Base-by-base conservation (phyloP, 2,329 filamentous ascomycete species). In the Plenodomus lindquistii region DNA sequence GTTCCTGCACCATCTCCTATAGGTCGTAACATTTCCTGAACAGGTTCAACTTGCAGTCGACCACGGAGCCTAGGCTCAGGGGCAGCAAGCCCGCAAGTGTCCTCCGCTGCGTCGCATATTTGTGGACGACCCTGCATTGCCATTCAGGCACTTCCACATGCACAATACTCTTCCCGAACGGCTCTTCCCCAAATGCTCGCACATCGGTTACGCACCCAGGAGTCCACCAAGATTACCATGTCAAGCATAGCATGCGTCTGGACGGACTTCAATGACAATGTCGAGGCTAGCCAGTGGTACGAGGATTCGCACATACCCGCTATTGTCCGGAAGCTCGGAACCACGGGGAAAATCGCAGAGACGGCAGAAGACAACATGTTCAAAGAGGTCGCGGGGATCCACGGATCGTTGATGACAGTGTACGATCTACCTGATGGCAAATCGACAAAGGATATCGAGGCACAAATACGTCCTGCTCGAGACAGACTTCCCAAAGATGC, bases 231-330 rank as follows among this genome's bases (percentile, higher is more conserved):
- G 27, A 31, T 31, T 31, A 31, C 27, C 24, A 57, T 56, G 52
- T 48, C 55, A 1, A 56, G 47, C 37, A 40, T 58, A 35, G 50
- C 52, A n/a, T 44, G 42, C 21, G 42, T 52, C 18, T 57, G 53
- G 53, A 42, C 46, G 20, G 54, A 56, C 11, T 22, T 59, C 15
- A 38, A 31, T 37, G 48, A 56, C 13, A 40, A 49, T 18, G 20
- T 35, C 6, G 46, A 44, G 15, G 37, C 53, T 10, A 37, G 21
- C 20, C 18, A 46, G 20, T 54, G 48, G 50, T 54, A 59, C 31
- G 46, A 52, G 42, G 29, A 44, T 17, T 47, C 37, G 16, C 52
- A 50, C 37, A 29, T 59, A 17, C 41, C 54, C n/a, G 41, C 43
- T 27, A 29, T 46, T 9, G 42, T 52, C 16, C 21, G 31, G 21